These are phyloP conservation scores for Metschnikowia gelsemii DNA, from an alignment of 805 yeast species.

Conservation along the genomic window DNA sequence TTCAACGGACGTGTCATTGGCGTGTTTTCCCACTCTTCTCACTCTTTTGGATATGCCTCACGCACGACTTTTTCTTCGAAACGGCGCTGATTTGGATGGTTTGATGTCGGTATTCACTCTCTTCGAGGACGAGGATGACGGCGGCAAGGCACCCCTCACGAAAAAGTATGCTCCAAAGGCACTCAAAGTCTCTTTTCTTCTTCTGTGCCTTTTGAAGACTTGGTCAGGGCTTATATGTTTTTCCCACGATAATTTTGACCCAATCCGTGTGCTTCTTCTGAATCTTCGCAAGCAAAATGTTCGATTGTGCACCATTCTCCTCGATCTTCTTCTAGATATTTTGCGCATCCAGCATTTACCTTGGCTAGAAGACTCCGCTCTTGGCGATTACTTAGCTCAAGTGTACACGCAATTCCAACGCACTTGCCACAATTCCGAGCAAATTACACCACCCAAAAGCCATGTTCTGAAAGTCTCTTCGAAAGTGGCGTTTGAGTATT, in stretches of 20 bases:
- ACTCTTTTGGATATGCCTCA: constrained; percentile 58
- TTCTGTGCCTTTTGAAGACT: constrained; percentile 61
- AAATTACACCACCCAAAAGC: too few species aligned
- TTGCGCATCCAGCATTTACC: constrained; percentile 60
- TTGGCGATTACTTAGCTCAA: constrained; percentile 16
- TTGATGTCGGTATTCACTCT: constrained; percentile 74
- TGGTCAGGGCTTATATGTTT: constrained; percentile 76
- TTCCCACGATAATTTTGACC: constrained; percentile 53
- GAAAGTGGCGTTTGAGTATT: constrained; percentile 21
- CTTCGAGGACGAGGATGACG: constrained; percentile 34
- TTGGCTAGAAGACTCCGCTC: constrained; percentile 37
- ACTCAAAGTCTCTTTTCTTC: constrained; percentile 57
- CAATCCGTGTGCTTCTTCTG: constrained; percentile 55
- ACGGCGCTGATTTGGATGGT: constrained; percentile 61
- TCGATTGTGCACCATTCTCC: constrained; percentile 55
- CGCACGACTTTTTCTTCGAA: constrained; percentile 52
- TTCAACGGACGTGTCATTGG: constrained; percentile 20
- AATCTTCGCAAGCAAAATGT: constrained; percentile 63
- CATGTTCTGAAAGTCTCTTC: too few species aligned
- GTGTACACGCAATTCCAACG: constrained; percentile 16
- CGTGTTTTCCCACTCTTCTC: constrained; percentile 45
- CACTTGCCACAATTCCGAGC: too few species aligned
- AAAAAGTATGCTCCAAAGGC: constrained; percentile 36
- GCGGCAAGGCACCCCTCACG: constrained; percentile 9
- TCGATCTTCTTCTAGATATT: constrained; percentile 71